phyloP scores from a whole-genome alignment of 2,329 filamentous ascomycete species.

The Alternaria incomplexa region DNA sequence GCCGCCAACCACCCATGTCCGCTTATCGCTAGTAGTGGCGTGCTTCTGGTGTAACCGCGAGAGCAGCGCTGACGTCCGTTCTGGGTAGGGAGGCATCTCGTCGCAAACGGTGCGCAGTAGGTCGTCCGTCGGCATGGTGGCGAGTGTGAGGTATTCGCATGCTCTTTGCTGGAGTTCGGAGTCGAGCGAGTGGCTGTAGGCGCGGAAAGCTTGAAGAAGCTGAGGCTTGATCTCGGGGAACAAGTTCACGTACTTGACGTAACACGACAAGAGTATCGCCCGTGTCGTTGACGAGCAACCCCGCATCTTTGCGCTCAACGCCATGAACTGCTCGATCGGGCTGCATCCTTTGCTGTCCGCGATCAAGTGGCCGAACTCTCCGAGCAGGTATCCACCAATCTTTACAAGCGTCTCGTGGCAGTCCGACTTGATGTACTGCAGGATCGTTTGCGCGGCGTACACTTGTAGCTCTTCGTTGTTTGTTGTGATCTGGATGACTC shows the following conservation, averaged over 20 bases:
- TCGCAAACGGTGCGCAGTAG: conserved; percentile 92
- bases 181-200: conserved; percentile 93
- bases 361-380: conserved; percentile 95
- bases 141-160: conserved; percentile 90
- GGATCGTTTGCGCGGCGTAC: conserved; percentile 90
- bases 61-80: conserved; percentile 87
- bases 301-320: conserved; percentile 86
- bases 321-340: conserved; percentile 96
- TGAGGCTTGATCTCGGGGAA: conserved; percentile 99
- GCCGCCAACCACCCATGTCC: conserved; percentile 97
- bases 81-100: conserved; percentile 98
- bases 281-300: conserved; percentile 87
- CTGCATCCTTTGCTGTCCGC: conserved; percentile 91
- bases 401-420: conserved; percentile 98
- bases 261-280: conserved; percentile 92
- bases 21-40: conserved; percentile 88
- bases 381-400: conserved; percentile 94
- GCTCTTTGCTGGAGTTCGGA: conserved; percentile 95
- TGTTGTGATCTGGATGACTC: conserved; percentile 97
- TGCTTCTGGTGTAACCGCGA: conserved; percentile 95
- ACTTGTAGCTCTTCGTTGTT: conserved; percentile 99
- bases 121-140: conserved; percentile 86
- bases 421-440: conserved; percentile 92
- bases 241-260: conserved; percentile 96
- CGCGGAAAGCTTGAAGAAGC: conserved; percentile 84